These are phyloP conservation scores for Galerina marginata DNA, from an alignment of 768 basidiomycete species.

Conservation along the genomic window DNA sequence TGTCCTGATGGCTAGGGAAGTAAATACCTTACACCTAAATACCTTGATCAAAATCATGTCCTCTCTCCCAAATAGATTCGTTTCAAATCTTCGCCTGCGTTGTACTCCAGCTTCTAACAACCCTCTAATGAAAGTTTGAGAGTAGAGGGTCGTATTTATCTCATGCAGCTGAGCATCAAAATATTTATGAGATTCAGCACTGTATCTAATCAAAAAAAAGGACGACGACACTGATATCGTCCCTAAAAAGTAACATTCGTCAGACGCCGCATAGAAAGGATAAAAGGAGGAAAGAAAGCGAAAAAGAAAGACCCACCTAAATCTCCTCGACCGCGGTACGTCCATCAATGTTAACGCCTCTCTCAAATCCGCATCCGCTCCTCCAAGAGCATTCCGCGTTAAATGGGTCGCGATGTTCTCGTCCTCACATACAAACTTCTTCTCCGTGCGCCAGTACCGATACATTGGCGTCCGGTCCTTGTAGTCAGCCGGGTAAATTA, in stretches of 20 bases:
- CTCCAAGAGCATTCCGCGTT: slow-evolving; percentile 59
- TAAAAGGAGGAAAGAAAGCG: background rate
- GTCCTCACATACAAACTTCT: slow-evolving; percentile 47
- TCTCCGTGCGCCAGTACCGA: slow-evolving; percentile 40
- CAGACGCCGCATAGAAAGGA: background rate
- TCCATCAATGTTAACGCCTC: slow-evolving; percentile 44
- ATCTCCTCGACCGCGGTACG: slow-evolving; percentile 41
- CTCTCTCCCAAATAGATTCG: too few relatives aligned
- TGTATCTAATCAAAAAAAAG: slow-evolving; percentile 31
- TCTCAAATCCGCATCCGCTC: slow-evolving; percentile 48
- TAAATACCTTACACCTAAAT: too few relatives aligned
- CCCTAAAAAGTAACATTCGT: slow-evolving; percentile 14
- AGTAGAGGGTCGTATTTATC: too few relatives aligned
- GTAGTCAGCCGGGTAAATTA: slow-evolving; percentile 31
- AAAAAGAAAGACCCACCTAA: slow-evolving; percentile 35
- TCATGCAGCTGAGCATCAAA: too few relatives aligned
- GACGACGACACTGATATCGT: slow-evolving; percentile 32
- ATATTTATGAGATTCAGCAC: too few relatives aligned
- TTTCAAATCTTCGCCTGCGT: background rate
- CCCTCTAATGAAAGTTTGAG: background rate
- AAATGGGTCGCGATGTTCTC: slow-evolving; percentile 56
- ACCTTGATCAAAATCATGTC: too few relatives aligned
- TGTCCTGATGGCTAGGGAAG: too few relatives aligned
- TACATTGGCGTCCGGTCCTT: slow-evolving; percentile 39
- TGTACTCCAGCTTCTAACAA: background rate